Base-by-base conservation (phyloP, 345 rosid genomes). In the Crucihimalaya himalaica region DNA sequence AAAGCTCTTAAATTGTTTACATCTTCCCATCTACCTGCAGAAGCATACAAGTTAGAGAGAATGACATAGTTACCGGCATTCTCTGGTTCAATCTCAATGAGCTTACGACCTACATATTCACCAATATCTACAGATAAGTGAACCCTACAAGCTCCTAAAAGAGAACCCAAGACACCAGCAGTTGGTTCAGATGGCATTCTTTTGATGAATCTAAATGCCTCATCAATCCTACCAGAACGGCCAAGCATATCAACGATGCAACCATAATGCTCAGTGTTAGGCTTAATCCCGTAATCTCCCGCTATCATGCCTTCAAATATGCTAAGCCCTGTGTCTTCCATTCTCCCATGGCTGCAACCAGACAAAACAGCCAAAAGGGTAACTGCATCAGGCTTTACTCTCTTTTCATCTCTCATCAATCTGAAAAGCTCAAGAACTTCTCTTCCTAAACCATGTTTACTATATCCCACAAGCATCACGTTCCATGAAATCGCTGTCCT, bases 331-430 rank as follows among this genome's bases (percentile, higher is more conserved):
- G 84, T 81, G 72, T 85, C 86, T 70, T 87, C 95, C 84, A 89
- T 77, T 67, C 86, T 91, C 64, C 93, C 97, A 75, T 94, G 98
- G 84, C 98, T 91, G 78, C 96, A 94, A 25, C 92, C 97, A 27
- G 89, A 94, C 68, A 94, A 80, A 72, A 94, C 92, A 66, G 91
- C 92, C 79, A 91, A 74, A 66, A 89, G 82, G 2, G 97, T 88
- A 25, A 94, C 87, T 63, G 83, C 32, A 62, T 88, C 87, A 15
- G 95, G 95, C 78, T 81, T 86, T 15, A 88, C 86, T 75, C 83
- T 82, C 57, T 81, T 85, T 74, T 83, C 92, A 56, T 82, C 76
- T 77, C 77, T 87, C 96, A 91, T 91, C 73, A 83, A 59, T 53
- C 79, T 34, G 62, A 88, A 94, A 45, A 91, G 90, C 73, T 89